These are phyloP conservation scores for Sisymbrium altissimum DNA, from an alignment of 345 rosid species.

Conservation along the genomic window DNA sequence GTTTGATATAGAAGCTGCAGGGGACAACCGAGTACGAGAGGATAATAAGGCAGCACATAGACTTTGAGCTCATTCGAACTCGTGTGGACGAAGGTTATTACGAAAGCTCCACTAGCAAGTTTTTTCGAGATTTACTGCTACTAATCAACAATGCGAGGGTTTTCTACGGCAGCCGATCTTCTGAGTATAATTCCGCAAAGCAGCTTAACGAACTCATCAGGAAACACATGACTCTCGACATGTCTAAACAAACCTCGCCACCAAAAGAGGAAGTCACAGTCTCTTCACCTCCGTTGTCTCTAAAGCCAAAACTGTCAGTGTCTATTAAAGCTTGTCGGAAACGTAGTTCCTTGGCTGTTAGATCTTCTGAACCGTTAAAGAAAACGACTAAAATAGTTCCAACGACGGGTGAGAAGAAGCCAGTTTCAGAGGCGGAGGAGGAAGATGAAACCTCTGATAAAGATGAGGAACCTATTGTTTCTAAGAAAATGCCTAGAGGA, in stretches of 20 bases:
- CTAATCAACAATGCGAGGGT: constrained; percentile 53
- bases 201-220: constrained; percentile 46
- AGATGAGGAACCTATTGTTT: constrained; percentile 23
- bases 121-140: constrained; percentile 58
- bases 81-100: constrained; percentile 51
- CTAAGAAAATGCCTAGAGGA: constrained; percentile 33
- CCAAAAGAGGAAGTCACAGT: constrained; percentile 30
- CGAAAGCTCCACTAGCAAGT: constrained; percentile 37
- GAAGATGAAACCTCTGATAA: constrained; percentile 30
- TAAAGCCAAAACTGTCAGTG: constrained; percentile 37
- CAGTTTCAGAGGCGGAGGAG: too few relatives aligned
- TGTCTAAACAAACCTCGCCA: constrained; percentile 17
- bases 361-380: constrained; percentile 31
- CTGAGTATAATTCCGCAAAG: constrained; percentile 41
- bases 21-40: constrained; percentile 43
- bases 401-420: constrained; percentile 37
- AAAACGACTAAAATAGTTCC: constrained; percentile 24
- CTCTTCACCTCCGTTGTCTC: constrained; percentile 4
- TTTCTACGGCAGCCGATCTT: constrained; percentile 41
- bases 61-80: constrained; percentile 43
- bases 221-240: constrained; percentile 41
- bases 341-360: constrained; percentile 43
- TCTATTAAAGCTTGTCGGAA: constrained; percentile 47
- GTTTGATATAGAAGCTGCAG: constrained; percentile 36
- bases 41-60: constrained; percentile 53